Base-by-base conservation (phyloP, 2,329 filamentous ascomycete species). In the Aaosphaeria arxii region DNA sequence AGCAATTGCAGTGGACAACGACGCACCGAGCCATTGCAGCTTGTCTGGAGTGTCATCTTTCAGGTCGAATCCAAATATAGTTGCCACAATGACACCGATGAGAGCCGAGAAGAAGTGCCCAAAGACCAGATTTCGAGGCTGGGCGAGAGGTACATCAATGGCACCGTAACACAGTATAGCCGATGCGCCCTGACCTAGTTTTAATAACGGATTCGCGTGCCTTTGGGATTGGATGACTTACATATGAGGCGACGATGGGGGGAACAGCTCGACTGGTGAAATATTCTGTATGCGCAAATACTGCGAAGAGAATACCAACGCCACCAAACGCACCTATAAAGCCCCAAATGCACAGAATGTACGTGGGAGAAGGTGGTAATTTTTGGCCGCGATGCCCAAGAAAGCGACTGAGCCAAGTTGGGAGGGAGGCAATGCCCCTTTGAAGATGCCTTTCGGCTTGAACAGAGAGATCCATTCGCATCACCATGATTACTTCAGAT, bases 371-470 rank as follows among this genome's bases (percentile, higher is more conserved):
- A 5, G 65, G 55, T 32, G 61, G 47, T n/a, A 54, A 45, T 7
- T 64, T 51, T 32, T 63, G 52, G 11, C 61, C 55, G 30, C 74
- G 65, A 45, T 74, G 70, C 38, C 74, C 74, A 5, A 95, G 72
- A 62, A 89, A 86, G 57, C 83, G 81, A n/a, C 87, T 80, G 29
- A 92, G 61, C 1, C 80, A 79, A 47, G 74, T 74, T 0, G 90
- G 90, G 2, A 95, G 65, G 38, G 75, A 56, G 7, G 59, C 44
- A 41, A 68, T 58, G 13, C 52, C 57, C 17, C 47, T 52, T 38
- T 64, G 63, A 65, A 67, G 61, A 13, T 50, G 41, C 33, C 33
- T 36, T 36, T 36, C 33, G n/a, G 9, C 33, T 36, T 36, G 9
- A n/a, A 36, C 33, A n/a, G n/a, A 36, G 33, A n/a, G 33, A 36